Evolutionary conservation across 441 rosid species (phyloP).

Genomic region (Adansonia gregorii): DNA sequence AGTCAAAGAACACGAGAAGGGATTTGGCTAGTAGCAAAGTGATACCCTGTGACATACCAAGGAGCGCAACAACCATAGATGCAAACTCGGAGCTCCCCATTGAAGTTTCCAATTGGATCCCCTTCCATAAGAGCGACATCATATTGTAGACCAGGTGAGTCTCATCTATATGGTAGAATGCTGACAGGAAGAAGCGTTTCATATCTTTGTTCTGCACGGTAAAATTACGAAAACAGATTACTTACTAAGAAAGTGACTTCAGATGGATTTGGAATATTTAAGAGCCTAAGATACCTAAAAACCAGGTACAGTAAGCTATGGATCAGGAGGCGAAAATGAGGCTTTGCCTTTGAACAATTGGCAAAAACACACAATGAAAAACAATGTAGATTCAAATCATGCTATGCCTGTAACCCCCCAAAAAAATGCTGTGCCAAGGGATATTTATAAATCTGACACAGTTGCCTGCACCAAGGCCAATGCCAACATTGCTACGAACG

Average conservation of each 20-base stretch:
- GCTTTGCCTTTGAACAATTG: not conserved
- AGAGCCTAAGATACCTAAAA: not conserved
- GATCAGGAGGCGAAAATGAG: not conserved
- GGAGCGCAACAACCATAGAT: slow-evolving; percentile 62
- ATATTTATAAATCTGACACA: not conserved
- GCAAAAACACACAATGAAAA: not conserved
- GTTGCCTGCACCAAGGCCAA: no score
- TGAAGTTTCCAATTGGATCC: slow-evolving; percentile 73
- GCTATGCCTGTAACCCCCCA: not conserved
- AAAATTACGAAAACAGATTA: slow-evolving; percentile 3
- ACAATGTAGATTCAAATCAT: not conserved
- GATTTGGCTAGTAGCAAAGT: slow-evolving; percentile 72
- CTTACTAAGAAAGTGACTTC: not conserved
- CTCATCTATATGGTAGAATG: slow-evolving; percentile 82
- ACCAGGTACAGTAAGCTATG: not conserved
- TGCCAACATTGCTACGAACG: no score
- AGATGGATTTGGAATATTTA: slow-evolving; percentile 18
- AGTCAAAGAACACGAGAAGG: slow-evolving; percentile 65
- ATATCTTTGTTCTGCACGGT: slow-evolving; percentile 64
- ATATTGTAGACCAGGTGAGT: slow-evolving; percentile 84
- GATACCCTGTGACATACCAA: slow-evolving; percentile 86
- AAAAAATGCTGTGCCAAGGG: not conserved
- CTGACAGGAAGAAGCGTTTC: slow-evolving; percentile 77
- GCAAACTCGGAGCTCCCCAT: slow-evolving; percentile 91
- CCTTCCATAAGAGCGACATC: slow-evolving; percentile 94